Base-by-base conservation (phyloP, 495 filamentous ascomycete genomes). In the Clohesyomyces aquaticus region DNA sequence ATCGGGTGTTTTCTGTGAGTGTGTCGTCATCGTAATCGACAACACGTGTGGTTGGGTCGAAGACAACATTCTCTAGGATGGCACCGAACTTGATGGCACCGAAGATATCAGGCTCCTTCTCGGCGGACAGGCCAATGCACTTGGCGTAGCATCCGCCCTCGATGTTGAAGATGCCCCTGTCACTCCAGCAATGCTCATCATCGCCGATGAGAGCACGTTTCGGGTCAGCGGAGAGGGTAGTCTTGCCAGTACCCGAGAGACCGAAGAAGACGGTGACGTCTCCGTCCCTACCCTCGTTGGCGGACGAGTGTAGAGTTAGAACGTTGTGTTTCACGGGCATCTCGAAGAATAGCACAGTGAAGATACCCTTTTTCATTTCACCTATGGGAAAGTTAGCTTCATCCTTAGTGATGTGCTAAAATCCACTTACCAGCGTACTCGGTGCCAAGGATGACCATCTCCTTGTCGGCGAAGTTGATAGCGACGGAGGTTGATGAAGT, bases 311-410 rank as follows among this genome's bases (percentile, higher is more conserved):
- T 54, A 98, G 87, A 51, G 94, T 98, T 50, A 98, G 82, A 66
- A 98, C 93, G 78, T 98, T 96, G 85, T 98, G 94, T 85, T 96
- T 97, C 63, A 98, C 88, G 55, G 94, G 94, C 90, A 97, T 97
- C 83, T 98, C 94, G 82, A 98, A 98, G 84, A 97, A 98, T 71
- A 98, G 84, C 62, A 98, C 91, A 53, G 94, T 98, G 85, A 98
- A 98, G 79, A 98, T 83, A 76, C 94, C 95, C 87, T 98, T 98
- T 87, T 98, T 98, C 94, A 98, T 98, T 85, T 66, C 54, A 18
- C 35, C 19, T 14, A 49, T 22, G 45, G 10, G 11, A 21, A 22
- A 41, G 35, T 41, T 41, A 41, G 35, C 35, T 41, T 41, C 35
- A n/a, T 41, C n/a, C 35, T 41, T 41, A 41, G 35, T 9, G 35